Evolutionary conservation across 345 rosid species (phyloP).

Genomic region (Hirschfeldia incana): DNA sequence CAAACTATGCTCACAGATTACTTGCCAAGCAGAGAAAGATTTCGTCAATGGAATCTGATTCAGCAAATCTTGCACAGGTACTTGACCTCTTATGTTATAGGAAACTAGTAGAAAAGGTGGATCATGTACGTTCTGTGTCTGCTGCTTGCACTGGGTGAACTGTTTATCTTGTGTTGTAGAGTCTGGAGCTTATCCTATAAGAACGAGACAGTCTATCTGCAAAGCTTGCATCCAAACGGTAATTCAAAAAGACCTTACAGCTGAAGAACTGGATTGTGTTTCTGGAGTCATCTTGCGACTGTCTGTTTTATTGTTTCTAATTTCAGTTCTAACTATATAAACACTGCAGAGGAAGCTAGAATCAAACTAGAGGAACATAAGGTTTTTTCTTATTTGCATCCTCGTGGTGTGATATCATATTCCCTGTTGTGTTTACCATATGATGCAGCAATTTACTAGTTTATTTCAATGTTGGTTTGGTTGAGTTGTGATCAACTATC

Average conservation of each 20-base stretch:
- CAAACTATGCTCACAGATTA: constrained; percentile 53
- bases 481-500: too few relatives aligned
- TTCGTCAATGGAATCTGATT: constrained; percentile 58
- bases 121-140: neutral
- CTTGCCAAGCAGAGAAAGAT: constrained; percentile 58
- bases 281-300: neutral
- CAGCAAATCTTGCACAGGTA: constrained; percentile 64
- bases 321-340: constrained; percentile 55
- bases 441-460: too few relatives aligned
- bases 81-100: neutral
- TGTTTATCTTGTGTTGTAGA: constrained; percentile 40
- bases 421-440: too few relatives aligned
- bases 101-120: neutral
- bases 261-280: constrained; percentile 18
- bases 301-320: neutral
- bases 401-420: constrained; percentile 1
- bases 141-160: neutral
- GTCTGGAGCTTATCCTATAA: constrained; percentile 61
- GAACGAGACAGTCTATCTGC: constrained; percentile 54
- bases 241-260: constrained; percentile 11
- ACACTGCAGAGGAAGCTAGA: constrained; percentile 48
- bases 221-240: constrained; percentile 62
- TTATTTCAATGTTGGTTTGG: too few relatives aligned
- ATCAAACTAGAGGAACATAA: constrained; percentile 58
- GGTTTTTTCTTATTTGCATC: constrained; percentile 40